Percentiles rank a stretch among this genome's conserved stretches.
These are phyloP conservation scores for Acer campestre DNA, from an alignment of 345 rosid genomes.

Conservation along the genomic window DNA sequence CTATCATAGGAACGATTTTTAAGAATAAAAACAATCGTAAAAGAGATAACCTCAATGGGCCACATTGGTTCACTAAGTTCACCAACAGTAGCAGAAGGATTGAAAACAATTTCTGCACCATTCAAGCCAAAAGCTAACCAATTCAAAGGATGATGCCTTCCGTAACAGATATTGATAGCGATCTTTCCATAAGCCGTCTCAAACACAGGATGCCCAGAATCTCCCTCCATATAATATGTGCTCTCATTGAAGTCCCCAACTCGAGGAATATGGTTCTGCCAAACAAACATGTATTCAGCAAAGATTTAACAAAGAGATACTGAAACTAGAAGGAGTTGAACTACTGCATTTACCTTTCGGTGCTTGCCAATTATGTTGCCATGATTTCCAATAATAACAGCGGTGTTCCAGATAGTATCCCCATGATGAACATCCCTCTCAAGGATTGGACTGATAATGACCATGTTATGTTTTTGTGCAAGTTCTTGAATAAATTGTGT, in stretches of 20 bases:
- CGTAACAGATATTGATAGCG: conserved; percentile 88
- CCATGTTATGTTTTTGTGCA: conserved; percentile 83
- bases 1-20: not conserved
- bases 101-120: conserved; percentile 98
- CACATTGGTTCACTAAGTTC: conserved; percentile 99
- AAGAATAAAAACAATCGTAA: not conserved
- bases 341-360: conserved; percentile 59
- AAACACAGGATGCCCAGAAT: conserved; percentile 93
- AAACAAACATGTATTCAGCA: conserved; percentile 24
- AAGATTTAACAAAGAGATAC: conserved; percentile 5
- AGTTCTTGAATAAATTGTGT: conserved; percentile 80
- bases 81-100: conserved; percentile 98
- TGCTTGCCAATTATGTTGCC: conserved; percentile 96
- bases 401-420: conserved; percentile 92
- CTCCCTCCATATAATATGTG: conserved; percentile 98
- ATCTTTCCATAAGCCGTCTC: conserved; percentile 90
- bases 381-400: conserved; percentile 78
- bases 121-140: conserved; percentile 97
- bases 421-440: conserved; percentile 92
- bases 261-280: conserved; percentile 95
- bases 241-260: conserved; percentile 99
- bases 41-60: conserved; percentile 81
- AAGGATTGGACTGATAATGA: conserved; percentile 84
- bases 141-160: conserved; percentile 95
- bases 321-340: conserved; percentile 2